Evolutionary conservation across 2,329 filamentous ascomycete genomes (phyloP), one percentile per base, ranked within the genome.

Genomic region (Colletotrichum sp.): DNA sequence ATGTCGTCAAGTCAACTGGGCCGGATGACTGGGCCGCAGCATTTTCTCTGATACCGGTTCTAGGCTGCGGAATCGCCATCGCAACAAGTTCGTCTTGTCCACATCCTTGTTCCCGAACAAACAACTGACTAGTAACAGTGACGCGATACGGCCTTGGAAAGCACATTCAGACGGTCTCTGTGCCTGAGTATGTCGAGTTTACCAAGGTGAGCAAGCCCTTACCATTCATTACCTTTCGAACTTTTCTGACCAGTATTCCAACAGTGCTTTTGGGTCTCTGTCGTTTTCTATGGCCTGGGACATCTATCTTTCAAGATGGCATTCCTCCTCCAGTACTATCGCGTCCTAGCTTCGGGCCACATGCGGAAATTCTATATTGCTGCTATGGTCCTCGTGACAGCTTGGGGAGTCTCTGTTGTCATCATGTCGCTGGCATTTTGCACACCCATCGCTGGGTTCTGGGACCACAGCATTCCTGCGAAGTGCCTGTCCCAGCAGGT

Each of bases 311-410:
- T 83, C 61, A 86, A 85, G 67, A 79, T 82, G 67, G 81, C 83
- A 3, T 83, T 86, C 60, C 77, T 85, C 48, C 73, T 83, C 8
- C 84, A 85, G 77, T 85, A 85, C 78, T 83, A 83, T 48, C 82
- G 83, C 16, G 79, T 85, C n/a, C 80, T 81, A 16, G 75, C 72
- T 28, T 72, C 84, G 18, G 75, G 80, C 21, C 77, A 78, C 15
- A 78, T 80, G 76, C 77, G 77, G n/a, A 77, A 64, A 16, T 67
- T 81, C 63, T 83, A 82, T 67, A 70, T 81, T 58, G 60, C 69
- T 15, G 78, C 79, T 26, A 81, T 81, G 57, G 34, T 82, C 13
- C 8, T 82, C 3, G 74, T 83, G 34, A 74, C 77, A 5, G 58
- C 64, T 21, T 82, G 82, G 82, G 79, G 79, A 6, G 16, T 80